phyloP scores from a whole-genome alignment of 2,329 filamentous ascomycete genomes.

The Botrytis byssoidea region DNA sequence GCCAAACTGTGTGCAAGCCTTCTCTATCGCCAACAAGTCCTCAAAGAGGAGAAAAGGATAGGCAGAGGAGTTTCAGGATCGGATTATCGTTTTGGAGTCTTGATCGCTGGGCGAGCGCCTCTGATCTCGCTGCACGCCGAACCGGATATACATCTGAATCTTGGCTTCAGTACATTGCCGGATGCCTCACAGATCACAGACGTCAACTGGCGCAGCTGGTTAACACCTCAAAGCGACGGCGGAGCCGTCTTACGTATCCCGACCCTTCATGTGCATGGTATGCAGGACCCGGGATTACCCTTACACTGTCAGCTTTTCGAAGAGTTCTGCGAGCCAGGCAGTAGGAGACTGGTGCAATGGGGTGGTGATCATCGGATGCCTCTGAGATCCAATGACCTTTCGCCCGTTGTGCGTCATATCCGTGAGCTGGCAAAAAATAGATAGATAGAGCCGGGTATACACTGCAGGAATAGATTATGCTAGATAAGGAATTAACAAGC shows the following conservation, averaged over 20 bases:
- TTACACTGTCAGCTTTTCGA: neutral
- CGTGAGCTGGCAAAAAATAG: too few species aligned
- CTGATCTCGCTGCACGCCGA: neutral
- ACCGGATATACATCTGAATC: neutral
- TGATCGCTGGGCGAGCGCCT: neutral
- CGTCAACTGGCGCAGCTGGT: neutral
- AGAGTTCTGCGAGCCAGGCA: neutral
- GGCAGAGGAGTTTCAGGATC: neutral
- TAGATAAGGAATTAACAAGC: too few species aligned
- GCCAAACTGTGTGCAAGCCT: neutral
- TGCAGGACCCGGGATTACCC: neutral
- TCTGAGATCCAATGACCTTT: too few species aligned
- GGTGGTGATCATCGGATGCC: neutral
- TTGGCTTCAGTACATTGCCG: neutral
- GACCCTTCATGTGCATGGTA: neutral
- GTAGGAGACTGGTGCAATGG: neutral
- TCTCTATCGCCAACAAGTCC: neutral
- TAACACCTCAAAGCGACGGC: neutral
- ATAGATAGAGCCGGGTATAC: too few species aligned
- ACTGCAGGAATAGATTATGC: too few species aligned
- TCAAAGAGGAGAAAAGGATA: neutral
- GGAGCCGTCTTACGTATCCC: neutral
- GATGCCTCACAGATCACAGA: neutral
- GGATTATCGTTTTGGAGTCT: neutral
- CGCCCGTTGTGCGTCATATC: too few species aligned